Conservation (phyloP, 2,329 filamentous ascomycete genomes). For the Paraconiothyrium brasiliense region DNA sequence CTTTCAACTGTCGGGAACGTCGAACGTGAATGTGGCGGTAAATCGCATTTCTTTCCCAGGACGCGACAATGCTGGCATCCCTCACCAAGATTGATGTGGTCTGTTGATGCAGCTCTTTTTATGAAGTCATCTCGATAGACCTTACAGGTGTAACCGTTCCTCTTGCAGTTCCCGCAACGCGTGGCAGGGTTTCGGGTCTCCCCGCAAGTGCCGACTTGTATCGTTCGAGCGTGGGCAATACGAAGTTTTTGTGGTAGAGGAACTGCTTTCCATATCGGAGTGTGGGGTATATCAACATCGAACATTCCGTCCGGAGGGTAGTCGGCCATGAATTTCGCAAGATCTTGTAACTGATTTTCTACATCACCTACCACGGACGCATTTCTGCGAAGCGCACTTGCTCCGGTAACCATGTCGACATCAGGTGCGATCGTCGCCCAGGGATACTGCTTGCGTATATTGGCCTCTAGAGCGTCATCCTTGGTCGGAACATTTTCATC, state of each 20-base stretch:
- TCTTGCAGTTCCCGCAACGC: conserved; percentile 16
- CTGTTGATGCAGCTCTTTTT: neutral
- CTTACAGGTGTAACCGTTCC: conserved; percentile 17
- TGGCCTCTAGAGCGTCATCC: conserved; percentile 10
- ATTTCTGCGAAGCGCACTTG: conserved; percentile 10
- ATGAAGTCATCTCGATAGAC: conserved; percentile 16
- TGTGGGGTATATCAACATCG: neutral
- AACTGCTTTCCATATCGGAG: conserved; percentile 9
- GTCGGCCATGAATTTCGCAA: conserved; percentile 15
- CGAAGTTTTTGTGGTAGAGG: conserved; percentile 10
- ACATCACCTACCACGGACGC: conserved; percentile 2
- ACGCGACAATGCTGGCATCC: conserved; percentile 23
- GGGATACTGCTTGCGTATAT: conserved; percentile 19
- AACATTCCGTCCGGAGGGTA: conserved; percentile 13
- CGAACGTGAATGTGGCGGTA: conserved; percentile 3
- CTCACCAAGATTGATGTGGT: conserved; percentile 11
- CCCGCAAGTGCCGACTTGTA: conserved; percentile 17
- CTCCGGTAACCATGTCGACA: neutral
- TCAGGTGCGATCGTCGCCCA: conserved; percentile 14
- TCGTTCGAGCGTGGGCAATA: conserved; percentile 24
- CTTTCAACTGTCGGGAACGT: neutral
- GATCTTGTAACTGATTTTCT: conserved; percentile 15
- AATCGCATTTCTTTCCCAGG: conserved; percentile 6
- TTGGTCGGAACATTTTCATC: conserved; percentile 7
- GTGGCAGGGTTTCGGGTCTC: conserved; percentile 6